Base-by-base conservation (phyloP, 352 stramenopile genomes). In the Salisapilia sapeloensis region DNA sequence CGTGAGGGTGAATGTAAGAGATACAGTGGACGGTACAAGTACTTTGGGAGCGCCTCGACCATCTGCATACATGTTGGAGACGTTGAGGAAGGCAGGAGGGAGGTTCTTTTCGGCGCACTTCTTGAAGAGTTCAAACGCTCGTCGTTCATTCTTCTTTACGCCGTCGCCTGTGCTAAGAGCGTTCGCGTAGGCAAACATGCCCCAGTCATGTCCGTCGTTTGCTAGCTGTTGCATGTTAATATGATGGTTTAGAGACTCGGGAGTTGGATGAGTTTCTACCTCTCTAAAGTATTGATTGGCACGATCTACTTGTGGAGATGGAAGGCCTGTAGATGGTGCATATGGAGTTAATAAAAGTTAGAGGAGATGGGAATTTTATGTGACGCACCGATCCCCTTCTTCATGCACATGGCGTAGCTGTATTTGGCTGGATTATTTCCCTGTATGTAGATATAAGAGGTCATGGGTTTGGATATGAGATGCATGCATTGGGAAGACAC, bases 391-490 rank as follows among this genome's bases (percentile, higher is more conserved):
- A 76, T 74, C 38, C 71, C 70, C 29, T 75, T 81, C 48, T 84
- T 85, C 45, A 87, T 55, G 26, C 65, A 86, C 50, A 77, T 52
- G 0, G 75, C 75, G 25, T 85, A 81, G 47, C 72, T 90, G 52
- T 74, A 90, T 51, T 85, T 90, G 46, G 75, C 65, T 32, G 77
- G 64, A 9, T 78, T 46, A 44, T 71, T 82, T 26, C 75, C 75
- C 64, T 81, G 23, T 20, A n/a, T 4, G 13, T 19, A 3, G 33
- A 29, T n/a, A 34, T 24, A 13, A 29, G 29, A 12, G 6, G 7
- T n/a, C 26, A 36, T 29, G 14, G 20, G 25, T 18, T 22, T 6
- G 3, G 19, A 20, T 4, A 44, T 14, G 38, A 25, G 10, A 13
- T 11, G 29, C 27, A 39, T n/a, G 18, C 35, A 13, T 6, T 1